phyloP scores from a whole-genome alignment of 441 rosid species.

The Pelargonium fulgidum region DNA sequence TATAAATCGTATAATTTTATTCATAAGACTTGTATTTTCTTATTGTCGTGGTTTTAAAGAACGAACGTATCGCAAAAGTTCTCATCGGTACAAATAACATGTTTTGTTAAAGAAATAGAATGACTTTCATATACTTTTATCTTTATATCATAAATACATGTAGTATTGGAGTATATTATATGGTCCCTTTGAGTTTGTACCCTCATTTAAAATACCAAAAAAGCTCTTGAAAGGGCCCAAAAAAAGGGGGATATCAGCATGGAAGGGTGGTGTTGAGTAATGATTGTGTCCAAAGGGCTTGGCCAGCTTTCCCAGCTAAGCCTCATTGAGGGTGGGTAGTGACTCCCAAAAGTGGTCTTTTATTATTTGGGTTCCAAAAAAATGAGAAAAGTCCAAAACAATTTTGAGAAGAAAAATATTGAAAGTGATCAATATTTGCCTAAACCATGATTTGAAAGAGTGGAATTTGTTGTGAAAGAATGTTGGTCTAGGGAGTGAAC shows the following conservation, averaged over 20 bases:
- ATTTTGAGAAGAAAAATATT: not conserved
- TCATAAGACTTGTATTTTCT: too few relatives aligned
- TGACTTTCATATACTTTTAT: too few relatives aligned
- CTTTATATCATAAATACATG: too few relatives aligned
- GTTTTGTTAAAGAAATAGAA: too few relatives aligned
- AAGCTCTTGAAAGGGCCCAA: slow-evolving; percentile 23
- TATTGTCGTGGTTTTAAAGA: too few relatives aligned
- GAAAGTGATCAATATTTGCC: slow-evolving; percentile 6
- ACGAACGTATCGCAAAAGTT: not conserved
- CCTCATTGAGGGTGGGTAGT: slow-evolving; percentile 7
- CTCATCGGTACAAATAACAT: too few relatives aligned
- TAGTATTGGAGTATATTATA: slow-evolving; percentile 6
- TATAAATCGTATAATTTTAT: too few relatives aligned
- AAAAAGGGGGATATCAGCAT: slow-evolving; percentile 24
- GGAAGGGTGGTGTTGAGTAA: slow-evolving; percentile 32
- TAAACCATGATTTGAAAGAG: slow-evolving; percentile 23
- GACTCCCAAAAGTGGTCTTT: slow-evolving; percentile 9
- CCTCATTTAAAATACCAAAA: slow-evolving; percentile 14
- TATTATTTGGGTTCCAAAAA: not conserved
- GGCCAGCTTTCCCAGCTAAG: slow-evolving; percentile 30
- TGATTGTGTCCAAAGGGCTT: slow-evolving; percentile 40
- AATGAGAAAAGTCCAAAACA: not conserved
- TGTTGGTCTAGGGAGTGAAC: slow-evolving; percentile 17
- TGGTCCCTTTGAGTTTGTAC: slow-evolving; percentile 15
- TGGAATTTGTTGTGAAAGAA: slow-evolving; percentile 10